Percentiles rank a stretch among this genome's conserved stretches.
Evolutionary conservation across 2,329 filamentous ascomycete species (phyloP).

Genomic region (Claviceps sp.): DNA sequence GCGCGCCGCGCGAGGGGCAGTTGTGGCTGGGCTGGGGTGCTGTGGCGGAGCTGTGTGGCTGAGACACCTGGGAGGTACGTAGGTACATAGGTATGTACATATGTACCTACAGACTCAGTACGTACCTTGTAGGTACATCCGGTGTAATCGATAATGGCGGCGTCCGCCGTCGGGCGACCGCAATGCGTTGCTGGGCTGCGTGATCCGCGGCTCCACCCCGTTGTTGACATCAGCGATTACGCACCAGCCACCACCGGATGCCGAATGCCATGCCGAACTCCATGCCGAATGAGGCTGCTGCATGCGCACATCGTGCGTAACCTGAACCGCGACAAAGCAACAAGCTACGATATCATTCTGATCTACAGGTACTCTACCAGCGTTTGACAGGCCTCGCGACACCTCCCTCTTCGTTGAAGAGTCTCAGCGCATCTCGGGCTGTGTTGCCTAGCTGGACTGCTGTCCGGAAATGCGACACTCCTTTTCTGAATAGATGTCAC

Average conservation of each 20-base stretch:
- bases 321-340: background rate
- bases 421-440: background rate
- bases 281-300: background rate
- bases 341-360: conserved; percentile 2
- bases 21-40: background rate
- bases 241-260: conserved; percentile 1
- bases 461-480: conserved; percentile 21
- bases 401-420: background rate
- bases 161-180: background rate
- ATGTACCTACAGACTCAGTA: too few relatives aligned
- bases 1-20: background rate
- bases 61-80: background rate
- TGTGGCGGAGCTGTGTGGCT: conserved; percentile 1
- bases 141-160: background rate
- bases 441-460: conserved; percentile 7
- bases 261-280: background rate
- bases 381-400: background rate
- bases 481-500: conserved; percentile 36
- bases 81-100: too few relatives aligned
- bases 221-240: conserved; percentile 8
- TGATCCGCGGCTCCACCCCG: conserved; percentile 4
- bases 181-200: conserved; percentile 7
- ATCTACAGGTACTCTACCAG: background rate
- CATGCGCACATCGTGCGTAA: background rate
- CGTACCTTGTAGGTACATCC: too few relatives aligned